phyloP scores from a whole-genome alignment of 306 rosid genomes.

The Acacia confusa region DNA sequence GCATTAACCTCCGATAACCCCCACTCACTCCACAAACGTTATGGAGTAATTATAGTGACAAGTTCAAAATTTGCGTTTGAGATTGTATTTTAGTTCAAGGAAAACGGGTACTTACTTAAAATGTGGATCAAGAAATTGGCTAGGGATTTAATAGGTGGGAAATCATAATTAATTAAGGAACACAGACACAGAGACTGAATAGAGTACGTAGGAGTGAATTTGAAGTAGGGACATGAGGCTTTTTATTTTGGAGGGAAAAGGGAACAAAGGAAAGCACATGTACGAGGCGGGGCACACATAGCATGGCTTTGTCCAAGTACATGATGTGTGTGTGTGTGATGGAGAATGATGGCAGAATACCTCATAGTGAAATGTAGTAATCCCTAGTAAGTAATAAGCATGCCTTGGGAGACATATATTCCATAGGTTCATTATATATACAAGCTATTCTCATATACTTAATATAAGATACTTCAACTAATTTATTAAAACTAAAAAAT shows the following conservation, averaged over 20 bases:
- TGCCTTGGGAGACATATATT: neutral
- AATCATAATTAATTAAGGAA: too few species aligned
- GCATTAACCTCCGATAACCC: too few species aligned
- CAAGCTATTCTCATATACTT: too few species aligned
- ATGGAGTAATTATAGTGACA: too few species aligned
- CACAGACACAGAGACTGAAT: too few species aligned
- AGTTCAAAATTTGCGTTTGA: too few species aligned
- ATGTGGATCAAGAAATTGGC: neutral
- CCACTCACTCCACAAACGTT: too few species aligned
- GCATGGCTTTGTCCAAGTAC: neutral
- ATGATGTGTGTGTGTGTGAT: slow-evolving; percentile 1
- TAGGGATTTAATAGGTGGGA: too few species aligned
- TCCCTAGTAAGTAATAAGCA: neutral
- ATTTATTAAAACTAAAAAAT: too few species aligned
- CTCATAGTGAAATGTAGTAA: neutral
- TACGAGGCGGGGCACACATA: slow-evolving; percentile 35
- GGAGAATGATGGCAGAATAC: slow-evolving; percentile 19
- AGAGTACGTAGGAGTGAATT: neutral
- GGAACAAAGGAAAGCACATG: slow-evolving; percentile 29
- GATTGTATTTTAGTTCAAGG: too few species aligned
- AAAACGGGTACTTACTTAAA: too few species aligned
- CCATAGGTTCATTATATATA: neutral
- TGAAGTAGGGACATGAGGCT: neutral
- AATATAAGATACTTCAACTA: too few species aligned
- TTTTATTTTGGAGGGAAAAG: neutral